A percentile compares a stretch with the other conserved stretches of the same genome.
phyloP scores from a whole-genome alignment of 139 green algal genomes.

The Tetradesmus obliquus region DNA sequence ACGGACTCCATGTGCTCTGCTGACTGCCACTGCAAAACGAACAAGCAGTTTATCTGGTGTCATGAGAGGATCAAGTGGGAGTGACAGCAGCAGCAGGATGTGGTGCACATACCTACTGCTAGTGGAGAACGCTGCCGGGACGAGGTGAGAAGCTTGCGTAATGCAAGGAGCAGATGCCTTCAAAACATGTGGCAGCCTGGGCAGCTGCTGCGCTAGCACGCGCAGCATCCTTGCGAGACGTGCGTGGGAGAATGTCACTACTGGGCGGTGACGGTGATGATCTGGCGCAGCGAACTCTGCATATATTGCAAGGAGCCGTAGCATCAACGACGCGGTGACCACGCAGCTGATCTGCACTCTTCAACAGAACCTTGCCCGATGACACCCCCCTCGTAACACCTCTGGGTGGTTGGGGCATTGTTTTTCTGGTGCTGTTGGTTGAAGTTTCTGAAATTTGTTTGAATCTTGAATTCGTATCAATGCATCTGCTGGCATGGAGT shows the following conservation, averaged over 20 bases:
- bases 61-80: not conserved
- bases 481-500: too few relatives aligned
- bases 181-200: not conserved
- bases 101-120: conserved; percentile 4
- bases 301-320: not conserved
- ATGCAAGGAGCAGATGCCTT: not conserved
- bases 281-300: not conserved
- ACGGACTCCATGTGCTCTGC: not conserved
- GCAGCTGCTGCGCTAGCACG: conserved; percentile 25
- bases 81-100: not conserved
- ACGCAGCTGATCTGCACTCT: not conserved
- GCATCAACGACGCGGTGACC: not conserved
- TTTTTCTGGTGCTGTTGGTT: too few relatives aligned
- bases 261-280: not conserved
- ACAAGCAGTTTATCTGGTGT: not conserved
- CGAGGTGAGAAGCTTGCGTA: not conserved
- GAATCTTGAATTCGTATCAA: too few relatives aligned
- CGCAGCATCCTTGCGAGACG: conserved; percentile 3
- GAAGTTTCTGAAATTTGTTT: too few relatives aligned
- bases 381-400: not conserved
- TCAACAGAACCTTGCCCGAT: not conserved
- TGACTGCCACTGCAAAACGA: not conserved
- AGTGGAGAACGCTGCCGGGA: not conserved
- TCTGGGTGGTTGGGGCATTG: not conserved
- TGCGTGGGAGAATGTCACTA: not conserved